Evolutionary conservation across 306 rosid genomes (phyloP), one percentile per base, ranked within the genome.

Genomic region (Dalbergia cultrata): DNA sequence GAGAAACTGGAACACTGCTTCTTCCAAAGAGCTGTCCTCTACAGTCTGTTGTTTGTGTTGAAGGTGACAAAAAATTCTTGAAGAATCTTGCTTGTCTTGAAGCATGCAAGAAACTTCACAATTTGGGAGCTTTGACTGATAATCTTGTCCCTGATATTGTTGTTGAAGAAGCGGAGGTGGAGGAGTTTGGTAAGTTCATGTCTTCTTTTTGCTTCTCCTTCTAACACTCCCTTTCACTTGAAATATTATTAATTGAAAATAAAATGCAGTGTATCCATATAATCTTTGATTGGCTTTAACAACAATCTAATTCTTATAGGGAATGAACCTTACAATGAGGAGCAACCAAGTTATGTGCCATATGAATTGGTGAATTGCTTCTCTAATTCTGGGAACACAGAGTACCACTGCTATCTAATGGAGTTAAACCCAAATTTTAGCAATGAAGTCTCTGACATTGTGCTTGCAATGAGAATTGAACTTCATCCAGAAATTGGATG

Each of bases 1-100:
- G 67, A 44, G 85, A 75, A 13, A 86, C 88, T n/a, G 65, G 86
- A 70, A 95, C 82, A 4, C 71, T 95, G 50, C 56, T 79, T 85
- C 95, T 95, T 76, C 99, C 97, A 6, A 95, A 90, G 85, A 90
- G 92, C 76, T 91, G 97, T 73, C 97, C 99, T 39, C 49, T 92
- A 49, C 85, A 67, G 14, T 14, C 80, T 68, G 76, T 92, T 68
- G 76, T 92, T 81, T 39, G 19, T 50, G 91, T 86, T 4, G 59
- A 89, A 79, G 92, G 92, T 49, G 82, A 84, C 57, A n/a, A 7
- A 17, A 92, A 88, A 70, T 1, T 50, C 69, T 57, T 86, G 50
- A 92, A 92, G 90, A 90, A 90, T 62, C 77, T 71, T 39, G 95
- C 97, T 47, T 95, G 97, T 77, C 94, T 95, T 81, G 92, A 95